Base-by-base conservation (phyloP, 768 basidiomycete genomes). In the Paxillus rubicundulus region DNA sequence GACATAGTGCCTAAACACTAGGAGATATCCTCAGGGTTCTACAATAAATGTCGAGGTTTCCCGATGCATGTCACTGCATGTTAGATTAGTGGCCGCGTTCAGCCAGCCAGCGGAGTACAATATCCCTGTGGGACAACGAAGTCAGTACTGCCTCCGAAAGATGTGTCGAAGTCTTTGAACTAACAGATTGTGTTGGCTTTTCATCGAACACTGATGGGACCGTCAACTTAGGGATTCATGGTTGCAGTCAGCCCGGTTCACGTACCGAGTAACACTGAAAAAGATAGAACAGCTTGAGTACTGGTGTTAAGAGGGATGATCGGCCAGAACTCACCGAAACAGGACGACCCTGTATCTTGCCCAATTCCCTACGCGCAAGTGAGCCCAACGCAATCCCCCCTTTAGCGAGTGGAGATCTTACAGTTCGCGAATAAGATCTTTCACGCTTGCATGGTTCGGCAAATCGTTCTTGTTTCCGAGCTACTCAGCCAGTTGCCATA, bases 391-490 rank as follows among this genome's bases (percentile, higher is more conserved):
- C 3, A 4, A 20, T 0, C 14, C 16, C 5, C 33, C 33, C 18
- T 16, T 18, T n/a, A 9, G 13, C 7, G 17, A 34, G 9, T 17
- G 27, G 33, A 3, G 2, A 21, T 49, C 85, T 56, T 59, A 89
- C 92, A 94, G 72, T 47, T 80, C 81, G 43, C 75, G 78, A 48
- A 97, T 97, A 37, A 97, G 74, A 44, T 93, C 90, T 57, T 93
- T 89, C 2, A 95, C 87, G 9, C 84, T 68, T 13, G 85, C 81
- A 54, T 92, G 89, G 9, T 77, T 82, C 2, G 85, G 79, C 2
- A 96, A 59, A 66, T 97, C 94, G 58, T 92, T 96, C 74, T 97
- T 97, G 71, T 97, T 97, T 4, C 93, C 94, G 18, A 97, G 77
- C 89, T 91, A 9, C 12, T 33, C 12, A 10, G 32, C 32, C 32